Base-by-base conservation (phyloP, 2,329 filamentous ascomycete species). In the Geoglossum cookeanum region DNA sequence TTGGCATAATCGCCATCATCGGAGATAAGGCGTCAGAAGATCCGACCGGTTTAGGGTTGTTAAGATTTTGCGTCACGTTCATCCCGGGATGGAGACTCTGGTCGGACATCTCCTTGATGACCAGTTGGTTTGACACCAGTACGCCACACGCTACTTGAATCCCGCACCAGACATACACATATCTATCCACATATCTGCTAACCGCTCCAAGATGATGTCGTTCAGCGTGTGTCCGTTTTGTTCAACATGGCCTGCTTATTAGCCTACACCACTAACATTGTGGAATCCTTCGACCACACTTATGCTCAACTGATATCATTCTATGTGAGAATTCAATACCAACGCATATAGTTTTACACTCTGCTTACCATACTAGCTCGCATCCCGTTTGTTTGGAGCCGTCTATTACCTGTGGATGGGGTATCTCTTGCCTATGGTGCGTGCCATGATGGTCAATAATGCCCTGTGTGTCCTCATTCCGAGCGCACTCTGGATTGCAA, bases 71-170 rank as follows among this genome's bases (percentile, higher is more conserved):
- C 56, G 76, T 82, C 47, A 80, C 77, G 0, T 83, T 84, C 63
- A 75, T 78, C 60, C 74, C 83, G 68, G 75, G 75, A 33, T 81
- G 76, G 74, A 82, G 81, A 63, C 78, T 83, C 60, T 84, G 80
- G 80, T 72, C 71, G 53, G 80, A 83, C 59, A 71, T 83, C 54
- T 72, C 74, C 8, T 63, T 78, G 27, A 68, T 79, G 7, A 72
- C 83, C 58, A 75, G 72, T 58, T 81, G 79, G 79, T 82, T 83
- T 62, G 77, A 83, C 61, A 75, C 74, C 29, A 29, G 53, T 52
- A 27, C 9, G 35, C 11, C 8, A 37, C 29, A 33, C 22, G 22
- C 22, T 22, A 22, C 22, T 22, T 22, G 22, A 22, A 22, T 33
- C 22, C 32, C 33, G 22, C 4, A 17, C 9, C 37, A 44, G 3